Evolutionary conservation across 768 basidiomycete genomes (phyloP).

Genomic region (Suillus paluster): DNA sequence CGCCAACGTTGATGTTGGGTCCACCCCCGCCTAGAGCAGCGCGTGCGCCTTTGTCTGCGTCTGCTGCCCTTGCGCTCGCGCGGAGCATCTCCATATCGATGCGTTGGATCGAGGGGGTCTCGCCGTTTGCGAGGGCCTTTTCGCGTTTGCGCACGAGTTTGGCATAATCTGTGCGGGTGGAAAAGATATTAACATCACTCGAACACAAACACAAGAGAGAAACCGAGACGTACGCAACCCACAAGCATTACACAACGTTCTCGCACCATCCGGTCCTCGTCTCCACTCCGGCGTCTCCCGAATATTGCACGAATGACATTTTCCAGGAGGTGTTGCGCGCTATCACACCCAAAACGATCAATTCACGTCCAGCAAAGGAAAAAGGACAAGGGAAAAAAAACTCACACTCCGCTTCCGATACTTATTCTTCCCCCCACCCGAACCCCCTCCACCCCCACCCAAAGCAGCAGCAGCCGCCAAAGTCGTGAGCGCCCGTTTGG

Average conservation of each 20-base stretch:
- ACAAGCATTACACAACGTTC: slow-evolving; percentile 86
- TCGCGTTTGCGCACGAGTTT: slow-evolving; percentile 82
- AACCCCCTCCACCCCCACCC: slow-evolving; percentile 37
- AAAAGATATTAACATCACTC: neutral
- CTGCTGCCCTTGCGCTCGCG: slow-evolving; percentile 68
- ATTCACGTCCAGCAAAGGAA: slow-evolving; percentile 15
- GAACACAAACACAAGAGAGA: neutral
- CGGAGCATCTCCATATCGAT: slow-evolving; percentile 81
- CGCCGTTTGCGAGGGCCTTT: slow-evolving; percentile 59
- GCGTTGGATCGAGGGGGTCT: slow-evolving; percentile 43
- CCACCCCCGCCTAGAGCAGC: slow-evolving; percentile 32
- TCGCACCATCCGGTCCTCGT: slow-evolving; percentile 81
- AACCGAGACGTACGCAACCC: slow-evolving; percentile 76
- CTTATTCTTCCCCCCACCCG: slow-evolving; percentile 60
- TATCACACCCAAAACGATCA: slow-evolving; percentile 39
- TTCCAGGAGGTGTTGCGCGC: slow-evolving; percentile 85
- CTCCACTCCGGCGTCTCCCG: slow-evolving; percentile 90
- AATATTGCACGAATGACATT: slow-evolving; percentile 88
- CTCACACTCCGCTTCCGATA: slow-evolving; percentile 87
- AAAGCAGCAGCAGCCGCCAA: slow-evolving; percentile 57
- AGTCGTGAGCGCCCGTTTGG: slow-evolving; percentile 74
- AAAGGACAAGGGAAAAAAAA: slow-evolving; percentile 25
- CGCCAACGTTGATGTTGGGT: slow-evolving; percentile 1
- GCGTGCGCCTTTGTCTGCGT: slow-evolving; percentile 36
- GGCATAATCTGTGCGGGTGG: slow-evolving; percentile 64